Conservation (phyloP, 495 filamentous ascomycete genomes). For the Echria macrotheca region DNA sequence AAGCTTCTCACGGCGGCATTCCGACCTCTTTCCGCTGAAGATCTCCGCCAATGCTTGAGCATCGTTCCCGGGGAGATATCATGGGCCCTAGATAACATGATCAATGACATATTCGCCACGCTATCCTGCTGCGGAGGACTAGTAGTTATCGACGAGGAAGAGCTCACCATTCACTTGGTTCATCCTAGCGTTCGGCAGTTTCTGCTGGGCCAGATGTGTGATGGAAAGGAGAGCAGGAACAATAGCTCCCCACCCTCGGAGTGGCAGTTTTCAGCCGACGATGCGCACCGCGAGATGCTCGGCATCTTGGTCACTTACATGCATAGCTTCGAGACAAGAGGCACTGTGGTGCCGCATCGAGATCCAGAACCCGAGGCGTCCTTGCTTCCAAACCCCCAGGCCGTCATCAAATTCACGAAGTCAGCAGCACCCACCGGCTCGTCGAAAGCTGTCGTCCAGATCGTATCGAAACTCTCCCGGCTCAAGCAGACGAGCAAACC, state of each 20-base stretch:
- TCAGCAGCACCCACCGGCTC: neutral
- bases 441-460: neutral
- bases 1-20: slow-evolving; percentile 28
- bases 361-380: neutral
- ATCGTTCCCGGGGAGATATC: slow-evolving; percentile 31
- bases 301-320: neutral
- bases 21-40: slow-evolving; percentile 33
- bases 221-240: too few relatives aligned
- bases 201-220: slow-evolving; percentile 20
- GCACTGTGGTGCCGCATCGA: neutral
- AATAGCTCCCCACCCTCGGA: neutral
- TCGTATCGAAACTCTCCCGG: neutral
- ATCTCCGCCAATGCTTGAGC: slow-evolving; percentile 40
- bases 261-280: neutral
- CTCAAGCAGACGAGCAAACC: neutral
- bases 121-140: slow-evolving; percentile 39
- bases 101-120: slow-evolving; percentile 33
- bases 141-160: slow-evolving; percentile 41
- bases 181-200: slow-evolving; percentile 43
- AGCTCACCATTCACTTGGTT: slow-evolving; percentile 32
- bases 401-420: neutral
- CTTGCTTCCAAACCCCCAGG: neutral
- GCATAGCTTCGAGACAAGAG: neutral
- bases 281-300: neutral
- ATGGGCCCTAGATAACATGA: slow-evolving; percentile 29